A percentile compares a stretch with the other conserved stretches of the same genome.
Evolutionary conservation across 192 early-diverging fungal genomes (phyloP).

Genomic region (Dimargaris verticillata): DNA sequence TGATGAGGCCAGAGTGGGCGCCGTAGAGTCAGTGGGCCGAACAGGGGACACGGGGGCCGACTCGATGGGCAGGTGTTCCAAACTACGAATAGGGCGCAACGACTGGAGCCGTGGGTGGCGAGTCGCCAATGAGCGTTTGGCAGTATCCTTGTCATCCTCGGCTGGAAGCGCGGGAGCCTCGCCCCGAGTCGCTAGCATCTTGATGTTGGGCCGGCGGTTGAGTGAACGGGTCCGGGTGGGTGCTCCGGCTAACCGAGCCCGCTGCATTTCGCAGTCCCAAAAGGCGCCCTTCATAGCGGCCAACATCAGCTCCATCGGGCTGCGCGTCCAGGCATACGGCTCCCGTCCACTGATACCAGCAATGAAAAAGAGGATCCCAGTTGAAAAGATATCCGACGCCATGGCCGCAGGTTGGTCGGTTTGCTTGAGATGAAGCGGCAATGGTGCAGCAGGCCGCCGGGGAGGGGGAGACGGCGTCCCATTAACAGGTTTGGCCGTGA

Average conservation of each 20-base stretch:
- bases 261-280: slow-evolving; percentile 33
- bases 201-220: neutral
- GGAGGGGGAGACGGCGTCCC: neutral
- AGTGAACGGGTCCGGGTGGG: slow-evolving; percentile 9
- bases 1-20: no score
- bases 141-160: neutral
- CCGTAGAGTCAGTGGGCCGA: neutral
- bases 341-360: slow-evolving; percentile 37
- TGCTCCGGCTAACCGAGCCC: neutral
- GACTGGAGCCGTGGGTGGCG: no score
- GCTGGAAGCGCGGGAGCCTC: neutral
- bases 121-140: neutral
- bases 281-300: slow-evolving; percentile 41
- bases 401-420: neutral
- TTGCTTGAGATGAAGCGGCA: neutral
- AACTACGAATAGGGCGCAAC: neutral
- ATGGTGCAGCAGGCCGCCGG: neutral
- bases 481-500: slow-evolving; percentile 5
- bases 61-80: neutral
- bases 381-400: slow-evolving; percentile 30
- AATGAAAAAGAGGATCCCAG: slow-evolving; percentile 38
- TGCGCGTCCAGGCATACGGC: slow-evolving; percentile 36
- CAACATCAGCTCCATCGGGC: slow-evolving; percentile 41
- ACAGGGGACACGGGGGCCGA: slow-evolving; percentile 2
- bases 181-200: neutral